These are phyloP conservation scores for Baorangia bicolor DNA, from an alignment of 768 basidiomycete species.

Conservation along the genomic window DNA sequence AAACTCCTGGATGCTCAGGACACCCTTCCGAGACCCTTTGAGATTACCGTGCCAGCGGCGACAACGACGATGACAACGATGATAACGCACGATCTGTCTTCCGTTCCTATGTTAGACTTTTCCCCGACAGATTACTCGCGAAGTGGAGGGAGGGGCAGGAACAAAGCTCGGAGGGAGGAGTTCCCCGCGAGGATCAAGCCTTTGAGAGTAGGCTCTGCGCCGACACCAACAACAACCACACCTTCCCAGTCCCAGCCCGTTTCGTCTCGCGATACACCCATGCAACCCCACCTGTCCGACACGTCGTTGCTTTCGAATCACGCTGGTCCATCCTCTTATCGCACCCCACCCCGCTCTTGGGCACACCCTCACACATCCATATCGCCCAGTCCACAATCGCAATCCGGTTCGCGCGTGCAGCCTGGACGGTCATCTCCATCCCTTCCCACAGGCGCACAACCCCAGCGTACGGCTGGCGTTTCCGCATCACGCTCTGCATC, in stretches of 20 bases:
- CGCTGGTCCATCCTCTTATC: not conserved
- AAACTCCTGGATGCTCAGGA: conserved; percentile 21
- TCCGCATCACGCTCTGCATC: not conserved
- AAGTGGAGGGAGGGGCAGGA: not conserved
- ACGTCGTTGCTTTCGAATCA: not conserved
- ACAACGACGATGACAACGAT: not conserved
- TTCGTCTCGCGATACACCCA: not conserved
- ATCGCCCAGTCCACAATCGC: not conserved
- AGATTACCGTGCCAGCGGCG: conserved; percentile 9
- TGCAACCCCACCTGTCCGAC: conserved; percentile 3
- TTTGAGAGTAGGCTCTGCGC: not conserved
- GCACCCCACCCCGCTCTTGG: not conserved
- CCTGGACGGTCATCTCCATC: not conserved
- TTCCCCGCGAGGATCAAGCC: not conserved
- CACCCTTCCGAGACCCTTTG: conserved; percentile 27
- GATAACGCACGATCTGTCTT: not conserved
- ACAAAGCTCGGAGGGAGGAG: not conserved
- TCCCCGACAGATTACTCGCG: conserved; percentile 1
- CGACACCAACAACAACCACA: not conserved
- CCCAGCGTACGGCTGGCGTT: not conserved
- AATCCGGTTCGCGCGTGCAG: not conserved
- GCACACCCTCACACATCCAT: not conserved
- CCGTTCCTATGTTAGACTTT: not conserved
- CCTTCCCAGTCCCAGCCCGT: not conserved
- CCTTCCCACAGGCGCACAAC: not conserved